These are phyloP conservation scores for grape (Vitis vinifera) DNA, from an alignment of 164 flowering plant species.

Conservation along the genomic window ASM3070453v1 NC_081818.1:689001-689500, in stretches of 20 bases:
- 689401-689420: conserved; percentile 55
- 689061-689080: too few relatives aligned
- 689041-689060: too few relatives aligned
- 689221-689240: not conserved
- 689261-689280: not conserved
- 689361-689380: conserved; percentile 47
- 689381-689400: conserved; percentile 53
- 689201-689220: too few relatives aligned
- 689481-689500: conserved; percentile 44
- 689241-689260: not conserved
- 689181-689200: too few relatives aligned
- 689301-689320: conserved; percentile 45
- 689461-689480: conserved; percentile 56
- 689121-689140: too few relatives aligned
- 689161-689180: too few relatives aligned
- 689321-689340: conserved; percentile 40
- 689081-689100: too few relatives aligned
- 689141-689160: too few relatives aligned
- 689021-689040: too few relatives aligned
- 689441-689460: conserved; percentile 41
- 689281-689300: not conserved
- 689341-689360: conserved; percentile 38
- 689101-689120: too few relatives aligned
- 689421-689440: conserved; percentile 50
- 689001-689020: too few relatives aligned